These are phyloP conservation scores for Neonectria sp. DNA, from an alignment of 2,329 filamentous ascomycete species.

Conservation along the genomic window DNA sequence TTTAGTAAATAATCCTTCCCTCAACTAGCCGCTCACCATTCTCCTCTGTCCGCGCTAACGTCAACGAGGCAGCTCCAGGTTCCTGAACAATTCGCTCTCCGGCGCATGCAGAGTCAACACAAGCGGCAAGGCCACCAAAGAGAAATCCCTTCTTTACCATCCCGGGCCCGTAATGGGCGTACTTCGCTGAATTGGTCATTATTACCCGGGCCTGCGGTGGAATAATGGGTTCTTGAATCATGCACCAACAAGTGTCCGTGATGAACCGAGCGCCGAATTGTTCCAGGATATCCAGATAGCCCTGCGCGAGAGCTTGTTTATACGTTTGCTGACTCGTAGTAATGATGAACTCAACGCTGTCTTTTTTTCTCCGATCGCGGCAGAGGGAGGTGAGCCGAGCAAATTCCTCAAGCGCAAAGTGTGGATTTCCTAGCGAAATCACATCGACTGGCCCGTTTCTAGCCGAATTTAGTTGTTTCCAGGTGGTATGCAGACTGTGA, in stretches of 20 bases:
- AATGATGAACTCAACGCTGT: slow-evolving; percentile 33
- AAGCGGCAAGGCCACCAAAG: slow-evolving; percentile 45
- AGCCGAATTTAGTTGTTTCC: slow-evolving; percentile 35
- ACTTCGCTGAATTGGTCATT: slow-evolving; percentile 63
- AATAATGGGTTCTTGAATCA: slow-evolving; percentile 59
- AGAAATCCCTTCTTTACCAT: slow-evolving; percentile 40
- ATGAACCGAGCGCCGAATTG: slow-evolving; percentile 57
- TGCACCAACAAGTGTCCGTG: slow-evolving; percentile 65
- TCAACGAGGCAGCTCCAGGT: not conserved
- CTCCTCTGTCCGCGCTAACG: too few species aligned
- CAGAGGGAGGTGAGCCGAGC: slow-evolving; percentile 50
- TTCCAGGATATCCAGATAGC: slow-evolving; percentile 48
- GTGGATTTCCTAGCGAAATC: slow-evolving; percentile 61
- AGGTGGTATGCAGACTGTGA: not conserved
- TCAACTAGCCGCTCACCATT: too few species aligned
- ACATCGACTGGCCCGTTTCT: slow-evolving; percentile 49
- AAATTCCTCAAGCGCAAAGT: slow-evolving; percentile 59
- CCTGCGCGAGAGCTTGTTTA: slow-evolving; percentile 36
- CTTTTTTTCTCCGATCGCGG: slow-evolving; percentile 42
- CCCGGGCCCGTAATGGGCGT: slow-evolving; percentile 59
- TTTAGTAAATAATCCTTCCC: too few species aligned
- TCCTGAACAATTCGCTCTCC: not conserved
- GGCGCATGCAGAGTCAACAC: slow-evolving; percentile 43
- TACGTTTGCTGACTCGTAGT: slow-evolving; percentile 37
- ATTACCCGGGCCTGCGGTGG: slow-evolving; percentile 47